Evolutionary conservation across 2,329 filamentous ascomycete species (phyloP), one percentile per base, ranked within the genome.

Genomic region (Botryosphaeria agaves): DNA sequence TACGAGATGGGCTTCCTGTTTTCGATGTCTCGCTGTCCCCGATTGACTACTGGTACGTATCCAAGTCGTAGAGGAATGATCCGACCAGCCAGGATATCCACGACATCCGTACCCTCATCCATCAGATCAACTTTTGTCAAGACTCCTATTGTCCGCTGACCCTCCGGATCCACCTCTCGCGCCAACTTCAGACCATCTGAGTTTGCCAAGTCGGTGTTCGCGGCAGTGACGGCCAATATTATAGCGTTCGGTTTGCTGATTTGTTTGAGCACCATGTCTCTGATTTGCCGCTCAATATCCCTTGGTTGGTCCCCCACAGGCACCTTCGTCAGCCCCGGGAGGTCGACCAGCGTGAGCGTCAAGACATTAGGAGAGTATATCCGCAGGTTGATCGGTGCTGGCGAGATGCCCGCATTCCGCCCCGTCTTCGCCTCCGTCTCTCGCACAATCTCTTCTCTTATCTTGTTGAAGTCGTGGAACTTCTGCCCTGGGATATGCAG

Each of bases 331-430:
- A 98, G 61, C 55, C 89, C 89, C 28, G 89, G 89, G 58, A 98
- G 61, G 68, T 98, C 89, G 47, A 98, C 89, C 34, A 98, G 67
- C 5, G 89, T 98, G 43, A 98, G 67, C 34, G 91, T 98, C 36
- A 98, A 72, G 52, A 98, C 91, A 49, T 98, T 93, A 32, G 89
- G 89, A 31, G 87, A 95, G 70, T 92, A 95, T 59, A 98, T 93
- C 49, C 89, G 76, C 48, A 98, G 66, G 64, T 95, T 95, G 67
- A 98, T 98, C 30, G 89, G 89, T 18, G 82, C 79, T 15, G 89
- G 82, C 28, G 87, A 95, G 57, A 98, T 98, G 56, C 87, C 89
- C 30, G 79, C 81, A 65, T 98, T 98, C 53, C 76, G 76, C 41
- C 89, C 89, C 42, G 92, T 92, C 65, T 98, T 95, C 44, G 80